These are phyloP conservation scores for Alternaria arbusti DNA, from an alignment of 2,329 filamentous ascomycete species.

Conservation along the genomic window DNA sequence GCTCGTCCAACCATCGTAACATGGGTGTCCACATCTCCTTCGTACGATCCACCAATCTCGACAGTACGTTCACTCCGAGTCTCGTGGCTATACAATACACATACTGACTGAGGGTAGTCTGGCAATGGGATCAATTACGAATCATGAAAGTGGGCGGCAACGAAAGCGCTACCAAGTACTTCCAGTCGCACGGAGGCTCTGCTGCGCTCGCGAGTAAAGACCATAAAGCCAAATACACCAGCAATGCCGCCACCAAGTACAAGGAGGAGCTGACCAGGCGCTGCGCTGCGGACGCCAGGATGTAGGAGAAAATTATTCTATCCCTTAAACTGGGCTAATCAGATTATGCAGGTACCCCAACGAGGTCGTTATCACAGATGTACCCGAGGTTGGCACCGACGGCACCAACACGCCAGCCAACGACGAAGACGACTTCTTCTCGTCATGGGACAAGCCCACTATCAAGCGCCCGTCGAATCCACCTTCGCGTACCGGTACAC, in stretches of 20 bases:
- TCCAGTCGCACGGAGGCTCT: constrained; percentile 93
- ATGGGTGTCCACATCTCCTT: constrained; percentile 99
- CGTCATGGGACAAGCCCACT: constrained; percentile 96
- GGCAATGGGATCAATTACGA: constrained; percentile 99
- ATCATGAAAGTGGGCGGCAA: constrained; percentile 99
- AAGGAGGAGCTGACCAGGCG: constrained; percentile 94
- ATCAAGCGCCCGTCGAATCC: constrained; percentile 97
- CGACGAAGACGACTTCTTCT: constrained; percentile 96
- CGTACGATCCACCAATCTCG: constrained; percentile 96
- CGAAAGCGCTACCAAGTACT: constrained; percentile 97
- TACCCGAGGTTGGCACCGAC: constrained; percentile 62
- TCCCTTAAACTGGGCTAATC: constrained; percentile 7
- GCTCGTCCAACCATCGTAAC: constrained; percentile 95
- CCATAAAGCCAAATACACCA: constrained; percentile 95
- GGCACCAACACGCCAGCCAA: constrained; percentile 77
- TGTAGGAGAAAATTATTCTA: constrained; percentile 63
- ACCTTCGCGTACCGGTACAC: constrained; percentile 86
- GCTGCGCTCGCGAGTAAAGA: constrained; percentile 96
- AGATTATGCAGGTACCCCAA: constrained; percentile 71
- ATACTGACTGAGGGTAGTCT: constrained; percentile 56
- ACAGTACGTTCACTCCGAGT: constrained; percentile 70
- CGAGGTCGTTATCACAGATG: constrained; percentile 85
- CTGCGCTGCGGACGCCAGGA: constrained; percentile 80
- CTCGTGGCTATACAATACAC: neutral
- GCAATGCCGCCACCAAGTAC: constrained; percentile 91